Evolutionary conservation across 2,329 filamentous ascomycete species (phyloP), one percentile per base, ranked within the genome.

Genomic region (Fusarium humuli): DNA sequence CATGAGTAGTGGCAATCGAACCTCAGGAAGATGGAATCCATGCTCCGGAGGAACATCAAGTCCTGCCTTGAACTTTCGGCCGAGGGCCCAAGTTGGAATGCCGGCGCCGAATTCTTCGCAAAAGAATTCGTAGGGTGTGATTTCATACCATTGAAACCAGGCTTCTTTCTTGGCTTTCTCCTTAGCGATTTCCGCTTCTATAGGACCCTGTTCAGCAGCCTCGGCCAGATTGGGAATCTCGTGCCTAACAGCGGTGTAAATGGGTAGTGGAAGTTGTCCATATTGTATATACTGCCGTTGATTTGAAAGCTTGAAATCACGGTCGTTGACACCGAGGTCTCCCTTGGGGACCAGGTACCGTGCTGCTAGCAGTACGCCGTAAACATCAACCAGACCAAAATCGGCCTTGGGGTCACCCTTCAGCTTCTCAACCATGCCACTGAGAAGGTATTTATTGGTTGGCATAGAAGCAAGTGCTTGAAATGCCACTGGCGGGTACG

Each of bases 91-190:
- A 0, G 93, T 97, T 0, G 96, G 96, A 65, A 99, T 98, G 5
- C 96, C 95, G 4, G 95, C 94, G 25, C 87, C 87, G 53, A 97
- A 90, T 76, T 98, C 95, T 79, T 98, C 95, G 73, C 94, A 97
- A 79, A 96, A 98, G 77, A 98, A 91, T 78, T 98, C 95, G 76
- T 97, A 98, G 0, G 95, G 95, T 0, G 94, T 97, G 75, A 95
- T 92, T 76, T 99, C 96, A 73, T 96, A 98, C 95, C 96, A 98
- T 75, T 99, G 95, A 75, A 98, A 99, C 93, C 94, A 98, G 4
- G 94, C 87, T 75, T 97, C 92, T 64, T 86, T 85, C 75, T 82
- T 88, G 12, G 82, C 84, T 22, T 81, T 79, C 63, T 90, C 85
- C 37, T 71, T 71, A 27, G 69, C 69, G 20, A 71, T 67, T 30